Percentiles rank a stretch among this genome's conserved stretches.
phyloP scores from a whole-genome alignment of 116 monocot species.

The Zostera marina region DNA sequence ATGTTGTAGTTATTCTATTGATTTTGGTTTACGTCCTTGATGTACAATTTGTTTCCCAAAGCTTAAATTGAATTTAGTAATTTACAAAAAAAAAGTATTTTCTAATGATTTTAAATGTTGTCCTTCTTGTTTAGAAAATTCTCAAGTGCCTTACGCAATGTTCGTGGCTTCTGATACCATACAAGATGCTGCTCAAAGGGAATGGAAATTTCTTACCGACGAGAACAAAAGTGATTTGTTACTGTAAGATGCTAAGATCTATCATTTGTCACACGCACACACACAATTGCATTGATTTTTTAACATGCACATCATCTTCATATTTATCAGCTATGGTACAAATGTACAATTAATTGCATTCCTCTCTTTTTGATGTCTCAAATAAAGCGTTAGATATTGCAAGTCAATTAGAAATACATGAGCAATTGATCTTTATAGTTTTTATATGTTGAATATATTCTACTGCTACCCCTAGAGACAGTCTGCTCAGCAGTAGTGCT shows the following conservation, averaged over 20 bases:
- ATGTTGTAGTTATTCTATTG: too few species aligned
- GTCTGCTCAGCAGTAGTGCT: too few species aligned
- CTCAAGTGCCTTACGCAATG: constrained; percentile 61
- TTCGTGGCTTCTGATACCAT: constrained; percentile 91
- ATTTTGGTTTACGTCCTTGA: too few species aligned
- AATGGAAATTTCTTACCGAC: constrained; percentile 75
- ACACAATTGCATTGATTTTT: background rate
- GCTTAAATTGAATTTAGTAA: too few species aligned
- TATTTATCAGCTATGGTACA: too few species aligned
- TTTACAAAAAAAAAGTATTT: too few species aligned
- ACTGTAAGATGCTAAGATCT: constrained; percentile 53
- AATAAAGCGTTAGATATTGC: background rate
- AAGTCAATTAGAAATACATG: background rate
- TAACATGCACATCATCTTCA: too few species aligned
- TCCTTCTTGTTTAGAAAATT: constrained; percentile 45
- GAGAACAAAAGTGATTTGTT: constrained; percentile 81
- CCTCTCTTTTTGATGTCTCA: background rate
- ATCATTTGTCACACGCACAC: background rate
- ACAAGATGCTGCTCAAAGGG: constrained; percentile 81
- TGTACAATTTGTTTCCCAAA: too few species aligned
- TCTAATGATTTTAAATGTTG: too few species aligned
- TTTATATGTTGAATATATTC: too few species aligned
- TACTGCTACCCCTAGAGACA: too few species aligned
- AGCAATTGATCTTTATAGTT: background rate
- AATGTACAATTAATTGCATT: background rate